phyloP scores from a whole-genome alignment of 73 alveolate genomes.

The Paramecium pentaurelia region DNA sequence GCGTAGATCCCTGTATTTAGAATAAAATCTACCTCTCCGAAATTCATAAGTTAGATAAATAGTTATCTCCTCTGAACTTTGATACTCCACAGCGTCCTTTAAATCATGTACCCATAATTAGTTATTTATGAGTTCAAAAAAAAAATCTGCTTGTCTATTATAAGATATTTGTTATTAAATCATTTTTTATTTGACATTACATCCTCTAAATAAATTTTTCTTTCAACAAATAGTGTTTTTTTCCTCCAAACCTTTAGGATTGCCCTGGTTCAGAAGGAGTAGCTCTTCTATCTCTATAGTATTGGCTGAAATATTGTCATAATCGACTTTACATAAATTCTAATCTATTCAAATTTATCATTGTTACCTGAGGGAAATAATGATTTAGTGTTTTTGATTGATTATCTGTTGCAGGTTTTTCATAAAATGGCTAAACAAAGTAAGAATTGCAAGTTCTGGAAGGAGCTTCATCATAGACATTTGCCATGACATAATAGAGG shows the following conservation, averaged over 20 bases:
- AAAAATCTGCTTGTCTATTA: too few relatives aligned
- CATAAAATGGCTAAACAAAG: slow-evolving; percentile 45
- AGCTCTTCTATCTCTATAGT: slow-evolving; percentile 54
- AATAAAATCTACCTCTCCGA: slow-evolving; percentile 76
- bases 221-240: slow-evolving; percentile 23
- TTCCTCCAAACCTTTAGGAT: slow-evolving; percentile 37
- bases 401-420: slow-evolving; percentile 37
- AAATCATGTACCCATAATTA: neutral
- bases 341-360: slow-evolving; percentile 50
- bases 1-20: slow-evolving; percentile 79
- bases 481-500: slow-evolving; percentile 59
- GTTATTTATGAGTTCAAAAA: too few relatives aligned
- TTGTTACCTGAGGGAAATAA: slow-evolving; percentile 52
- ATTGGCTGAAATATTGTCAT: neutral
- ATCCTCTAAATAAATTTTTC: slow-evolving; percentile 21
- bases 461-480: slow-evolving; percentile 57
- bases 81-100: slow-evolving; percentile 17
- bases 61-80: slow-evolving; percentile 83
- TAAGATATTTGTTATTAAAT: neutral
- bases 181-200: slow-evolving; percentile 61
- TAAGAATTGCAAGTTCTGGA: slow-evolving; percentile 53
- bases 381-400: slow-evolving; percentile 21
- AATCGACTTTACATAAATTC: slow-evolving; percentile 20
- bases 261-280: slow-evolving; percentile 34
- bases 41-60: slow-evolving; percentile 86